phyloP scores from a whole-genome alignment of 352 stramenopile species.

The Phytophthora sojae region DNA sequence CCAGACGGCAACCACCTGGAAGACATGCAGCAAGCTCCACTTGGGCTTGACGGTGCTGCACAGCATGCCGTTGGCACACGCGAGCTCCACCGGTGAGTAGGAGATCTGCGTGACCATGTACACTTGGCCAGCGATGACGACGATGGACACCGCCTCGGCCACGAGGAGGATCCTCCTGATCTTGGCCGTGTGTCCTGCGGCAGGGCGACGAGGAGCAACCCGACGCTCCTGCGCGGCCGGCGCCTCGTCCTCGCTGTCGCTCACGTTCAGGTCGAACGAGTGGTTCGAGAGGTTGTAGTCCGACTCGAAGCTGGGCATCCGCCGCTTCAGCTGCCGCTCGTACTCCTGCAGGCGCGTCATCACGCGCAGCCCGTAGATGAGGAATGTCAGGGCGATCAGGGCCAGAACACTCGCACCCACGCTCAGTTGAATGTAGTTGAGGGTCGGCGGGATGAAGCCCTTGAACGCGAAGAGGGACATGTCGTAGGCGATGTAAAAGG shows the following conservation, averaged over 20 bases:
- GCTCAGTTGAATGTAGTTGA: constrained; percentile 42
- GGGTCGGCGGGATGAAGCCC: constrained; percentile 36
- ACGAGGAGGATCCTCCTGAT: constrained; percentile 43
- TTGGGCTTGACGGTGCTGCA: constrained; percentile 25
- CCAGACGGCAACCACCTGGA: constrained; percentile 39
- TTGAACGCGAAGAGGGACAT: constrained; percentile 44
- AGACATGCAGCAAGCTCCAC: constrained; percentile 34
- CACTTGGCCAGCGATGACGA: constrained; percentile 33
- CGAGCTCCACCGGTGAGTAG: constrained; percentile 24
- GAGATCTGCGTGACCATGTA: constrained; percentile 25
- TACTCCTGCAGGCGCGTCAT: constrained; percentile 31
- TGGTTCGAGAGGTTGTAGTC: constrained; percentile 32
- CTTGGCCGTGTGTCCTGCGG: constrained; percentile 35
- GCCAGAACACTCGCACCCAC: constrained; percentile 27
- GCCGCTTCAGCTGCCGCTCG: constrained; percentile 29
- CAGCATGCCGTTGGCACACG: constrained; percentile 37
- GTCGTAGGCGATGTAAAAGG: constrained; percentile 43
- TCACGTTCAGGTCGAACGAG: constrained; percentile 34
- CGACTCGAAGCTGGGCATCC: constrained; percentile 15
- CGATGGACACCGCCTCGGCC: constrained; percentile 24
- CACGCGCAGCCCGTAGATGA: constrained; percentile 44
- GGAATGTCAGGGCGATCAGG: constrained; percentile 33
- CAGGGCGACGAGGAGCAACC: constrained; percentile 12
- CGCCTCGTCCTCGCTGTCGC: constrained; percentile 23
- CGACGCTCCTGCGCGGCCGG: constrained; percentile 17